Evolutionary conservation across 305 asterid genomes (phyloP), one percentile per base, ranked within the genome.

Genomic region (Withania somnifera): DNA sequence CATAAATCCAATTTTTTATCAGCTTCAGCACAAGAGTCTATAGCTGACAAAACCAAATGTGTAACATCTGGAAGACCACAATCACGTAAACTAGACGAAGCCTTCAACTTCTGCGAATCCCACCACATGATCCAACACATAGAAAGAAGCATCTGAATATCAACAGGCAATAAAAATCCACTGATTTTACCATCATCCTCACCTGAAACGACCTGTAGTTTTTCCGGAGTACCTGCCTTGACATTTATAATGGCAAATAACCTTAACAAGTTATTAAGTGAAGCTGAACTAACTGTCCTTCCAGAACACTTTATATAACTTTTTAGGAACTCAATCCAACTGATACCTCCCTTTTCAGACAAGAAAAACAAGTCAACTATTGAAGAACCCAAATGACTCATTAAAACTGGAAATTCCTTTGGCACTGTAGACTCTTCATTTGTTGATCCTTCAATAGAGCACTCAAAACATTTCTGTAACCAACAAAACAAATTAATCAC

Each of bases 291-390:
- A 82, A 80, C 89, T 5, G 86, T 80, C 83, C 98, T 90, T 22
- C 93, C 89, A 38, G 98, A 96, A 85, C 97, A 91, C 60, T 89
- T 91, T 7, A 88, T 88, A 86, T 90, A 93, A 15, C 98, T 98
- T 83, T 83, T 90, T 89, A 94, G 82, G 91, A 94, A 96, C 87
- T 94, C 97, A 64, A 92, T 52, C 97, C 96, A 89, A 86, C 57
- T 89, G 42, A 93, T 87, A 78, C 94, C 98, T 80, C 91, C 87
- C 80, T 95, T 89, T 80, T 86, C 97, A 40, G 88, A 79, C 73
- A 86, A 85, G 84, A 93, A 94, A 78, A 89, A 93, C 56, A 88
- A 84, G 86, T 96, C 98, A 68, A 94, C 91, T 52, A 94, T 88
- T 10, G 93, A 79, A 76, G 94, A 90, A 79, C 95, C 92, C 81